These are phyloP conservation scores for Adansonia gregorii DNA, from an alignment of 441 rosid genomes.

Conservation along the genomic window DNA sequence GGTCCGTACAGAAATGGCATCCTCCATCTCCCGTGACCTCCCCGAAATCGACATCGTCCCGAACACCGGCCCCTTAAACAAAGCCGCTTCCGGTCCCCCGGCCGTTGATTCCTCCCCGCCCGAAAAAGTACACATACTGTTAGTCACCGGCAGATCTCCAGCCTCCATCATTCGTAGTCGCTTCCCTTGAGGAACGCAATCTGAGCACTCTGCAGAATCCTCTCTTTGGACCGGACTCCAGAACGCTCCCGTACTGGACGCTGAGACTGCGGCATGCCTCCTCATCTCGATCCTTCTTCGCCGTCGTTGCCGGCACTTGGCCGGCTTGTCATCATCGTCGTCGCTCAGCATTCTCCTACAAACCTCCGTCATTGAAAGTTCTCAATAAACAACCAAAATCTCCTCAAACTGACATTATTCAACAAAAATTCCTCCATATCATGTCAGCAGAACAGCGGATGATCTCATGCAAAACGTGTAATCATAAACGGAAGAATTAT, in stretches of 20 bases:
- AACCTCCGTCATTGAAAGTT: constrained; percentile 44
- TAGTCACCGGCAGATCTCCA: constrained; percentile 29
- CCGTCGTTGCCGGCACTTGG: constrained; percentile 71
- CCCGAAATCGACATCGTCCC: constrained; percentile 71
- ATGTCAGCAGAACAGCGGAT: constrained; percentile 9
- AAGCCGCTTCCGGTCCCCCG: not conserved
- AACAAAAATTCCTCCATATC: constrained; percentile 4
- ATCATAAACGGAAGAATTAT: not conserved
- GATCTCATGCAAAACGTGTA: not conserved
- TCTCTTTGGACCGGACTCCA: constrained; percentile 26
- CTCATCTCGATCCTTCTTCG: constrained; percentile 67
- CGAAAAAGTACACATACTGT: constrained; percentile 22
- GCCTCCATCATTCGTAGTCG: constrained; percentile 33
- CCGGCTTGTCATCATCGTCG: constrained; percentile 48
- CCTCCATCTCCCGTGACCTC: constrained; percentile 80
- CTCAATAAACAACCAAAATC: not conserved
- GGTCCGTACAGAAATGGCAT: constrained; percentile 49
- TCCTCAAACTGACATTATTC: constrained; percentile 12
- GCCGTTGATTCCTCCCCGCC: constrained; percentile 19
- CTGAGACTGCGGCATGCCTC: constrained; percentile 38
- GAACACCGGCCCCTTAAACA: constrained; percentile 42
- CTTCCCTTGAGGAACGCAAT: constrained; percentile 32
- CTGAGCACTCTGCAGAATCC: constrained; percentile 30
- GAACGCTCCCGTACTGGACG: constrained; percentile 22
- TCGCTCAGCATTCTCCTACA: constrained; percentile 40